These are phyloP conservation scores for Ophiognomonia clavigignenti-juglandacearum DNA, from an alignment of 2,329 filamentous ascomycete species.

Conservation along the genomic window DNA sequence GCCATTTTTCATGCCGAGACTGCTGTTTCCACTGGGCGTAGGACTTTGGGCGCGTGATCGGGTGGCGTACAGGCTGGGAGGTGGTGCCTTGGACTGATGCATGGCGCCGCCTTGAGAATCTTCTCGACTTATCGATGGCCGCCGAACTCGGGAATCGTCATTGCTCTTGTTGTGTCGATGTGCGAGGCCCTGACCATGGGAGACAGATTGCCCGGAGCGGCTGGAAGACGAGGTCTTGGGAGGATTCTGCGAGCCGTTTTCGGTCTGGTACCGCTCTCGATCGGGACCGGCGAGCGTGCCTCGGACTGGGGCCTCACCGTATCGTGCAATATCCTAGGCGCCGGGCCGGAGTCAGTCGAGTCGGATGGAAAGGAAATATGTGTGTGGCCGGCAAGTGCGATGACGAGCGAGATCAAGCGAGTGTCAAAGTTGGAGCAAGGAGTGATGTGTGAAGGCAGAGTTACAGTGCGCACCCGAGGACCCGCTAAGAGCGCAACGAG, in stretches of 20 bases:
- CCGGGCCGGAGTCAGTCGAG: conserved; percentile 8
- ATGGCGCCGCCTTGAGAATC: conserved; percentile 54
- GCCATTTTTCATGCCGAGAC: conserved; percentile 43
- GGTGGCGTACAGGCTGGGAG: conserved; percentile 39
- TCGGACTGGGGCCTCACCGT: conserved; percentile 73
- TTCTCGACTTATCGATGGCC: conserved; percentile 72
- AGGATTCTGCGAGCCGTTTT: conserved; percentile 39
- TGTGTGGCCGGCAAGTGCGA: conserved; percentile 4
- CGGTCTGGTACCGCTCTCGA: conserved; percentile 59
- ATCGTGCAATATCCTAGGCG: conserved; percentile 66
- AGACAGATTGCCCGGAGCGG: conserved; percentile 53
- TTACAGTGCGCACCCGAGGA: conserved; percentile 14
- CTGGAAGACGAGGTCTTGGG: conserved; percentile 61
- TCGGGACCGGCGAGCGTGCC: conserved; percentile 65
- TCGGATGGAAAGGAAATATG: background rate
- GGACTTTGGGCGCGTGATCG: conserved; percentile 70
- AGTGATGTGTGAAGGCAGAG: conserved; percentile 18
- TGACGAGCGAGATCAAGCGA: conserved; percentile 1
- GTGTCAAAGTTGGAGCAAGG: background rate
- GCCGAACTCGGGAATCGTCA: conserved; percentile 60
- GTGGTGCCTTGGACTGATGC: conserved; percentile 40
- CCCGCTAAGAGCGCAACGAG: too few relatives aligned
- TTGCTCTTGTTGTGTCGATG: conserved; percentile 67
- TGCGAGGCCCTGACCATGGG: conserved; percentile 60
- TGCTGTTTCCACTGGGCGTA: conserved; percentile 63